Evolutionary conservation across 495 filamentous ascomycete genomes (phyloP).

Genomic region (Schizothecium vesticola): DNA sequence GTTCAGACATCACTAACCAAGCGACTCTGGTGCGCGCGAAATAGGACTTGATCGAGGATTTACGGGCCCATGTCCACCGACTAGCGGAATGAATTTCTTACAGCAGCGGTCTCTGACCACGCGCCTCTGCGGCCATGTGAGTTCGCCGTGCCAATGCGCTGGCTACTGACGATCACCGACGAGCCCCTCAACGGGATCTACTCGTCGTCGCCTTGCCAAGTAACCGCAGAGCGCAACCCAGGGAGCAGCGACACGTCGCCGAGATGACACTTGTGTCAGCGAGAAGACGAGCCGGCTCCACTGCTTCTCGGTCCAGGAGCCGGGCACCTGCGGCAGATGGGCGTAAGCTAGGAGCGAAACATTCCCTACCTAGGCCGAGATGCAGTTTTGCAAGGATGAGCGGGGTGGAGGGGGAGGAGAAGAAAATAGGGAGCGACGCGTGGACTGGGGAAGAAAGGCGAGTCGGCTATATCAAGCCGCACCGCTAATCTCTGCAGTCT

Average conservation of each 20-base stretch:
- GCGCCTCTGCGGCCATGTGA: background rate
- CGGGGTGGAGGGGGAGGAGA: background rate
- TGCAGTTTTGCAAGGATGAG: background rate
- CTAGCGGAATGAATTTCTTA: background rate
- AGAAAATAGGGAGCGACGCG: constrained; percentile 2
- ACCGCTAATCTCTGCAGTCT: background rate
- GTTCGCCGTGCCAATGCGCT: background rate
- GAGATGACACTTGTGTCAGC: background rate
- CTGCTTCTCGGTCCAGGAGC: background rate
- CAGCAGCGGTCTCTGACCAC: background rate
- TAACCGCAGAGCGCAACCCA: background rate
- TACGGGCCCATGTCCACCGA: background rate
- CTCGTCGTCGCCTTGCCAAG: background rate
- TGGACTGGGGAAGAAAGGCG: background rate
- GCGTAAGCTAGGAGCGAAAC: background rate
- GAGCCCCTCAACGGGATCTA: background rate
- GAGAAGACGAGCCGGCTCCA: background rate
- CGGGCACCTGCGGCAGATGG: background rate
- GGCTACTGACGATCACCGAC: background rate
- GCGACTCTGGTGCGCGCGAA: background rate
- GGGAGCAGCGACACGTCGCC: background rate
- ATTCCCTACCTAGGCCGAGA: background rate
- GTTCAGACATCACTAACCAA: background rate
- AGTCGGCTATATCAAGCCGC: constrained; percentile 3
- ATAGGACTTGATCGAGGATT: constrained; percentile 6